phyloP scores from a whole-genome alignment of 305 asterid genomes.

The Fraxinus ornus region DNA sequence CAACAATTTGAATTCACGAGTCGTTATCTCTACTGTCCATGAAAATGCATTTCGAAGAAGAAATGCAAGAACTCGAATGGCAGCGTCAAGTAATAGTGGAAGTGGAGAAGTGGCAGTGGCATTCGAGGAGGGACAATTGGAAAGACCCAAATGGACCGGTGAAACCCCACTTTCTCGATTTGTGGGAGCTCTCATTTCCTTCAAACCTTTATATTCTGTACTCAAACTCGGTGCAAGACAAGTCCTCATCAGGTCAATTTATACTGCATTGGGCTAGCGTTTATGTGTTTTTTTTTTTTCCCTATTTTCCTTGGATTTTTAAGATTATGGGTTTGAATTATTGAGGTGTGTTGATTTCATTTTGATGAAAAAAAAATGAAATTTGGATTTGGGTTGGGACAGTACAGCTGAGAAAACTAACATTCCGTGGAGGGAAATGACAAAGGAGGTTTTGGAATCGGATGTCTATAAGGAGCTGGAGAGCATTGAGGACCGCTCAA shows the following conservation, averaged over 20 bases:
- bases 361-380: neutral
- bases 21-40: slow-evolving; percentile 23
- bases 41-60: slow-evolving; percentile 19
- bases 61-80: slow-evolving; percentile 36
- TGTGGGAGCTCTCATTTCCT: slow-evolving; percentile 72
- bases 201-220: slow-evolving; percentile 72
- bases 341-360: neutral
- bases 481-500: slow-evolving; percentile 53
- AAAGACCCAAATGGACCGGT: slow-evolving; percentile 82
- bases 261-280: neutral
- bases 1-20: slow-evolving; percentile 23
- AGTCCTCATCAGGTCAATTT: slow-evolving; percentile 64
- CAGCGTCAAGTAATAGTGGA: slow-evolving; percentile 37
- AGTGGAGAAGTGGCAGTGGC: slow-evolving; percentile 36
- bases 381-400: slow-evolving; percentile 41
- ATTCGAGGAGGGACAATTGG: slow-evolving; percentile 81
- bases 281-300: neutral
- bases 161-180: slow-evolving; percentile 81
- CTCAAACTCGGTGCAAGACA: slow-evolving; percentile 88
- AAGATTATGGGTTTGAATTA: neutral
- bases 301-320: neutral
- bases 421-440: slow-evolving; percentile 93
- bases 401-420: slow-evolving; percentile 93
- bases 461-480: slow-evolving; percentile 77
- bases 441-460: slow-evolving; percentile 73